These are phyloP conservation scores for Xylaria sp. DNA, from an alignment of 2,329 filamentous ascomycete species.

Conservation along the genomic window DNA sequence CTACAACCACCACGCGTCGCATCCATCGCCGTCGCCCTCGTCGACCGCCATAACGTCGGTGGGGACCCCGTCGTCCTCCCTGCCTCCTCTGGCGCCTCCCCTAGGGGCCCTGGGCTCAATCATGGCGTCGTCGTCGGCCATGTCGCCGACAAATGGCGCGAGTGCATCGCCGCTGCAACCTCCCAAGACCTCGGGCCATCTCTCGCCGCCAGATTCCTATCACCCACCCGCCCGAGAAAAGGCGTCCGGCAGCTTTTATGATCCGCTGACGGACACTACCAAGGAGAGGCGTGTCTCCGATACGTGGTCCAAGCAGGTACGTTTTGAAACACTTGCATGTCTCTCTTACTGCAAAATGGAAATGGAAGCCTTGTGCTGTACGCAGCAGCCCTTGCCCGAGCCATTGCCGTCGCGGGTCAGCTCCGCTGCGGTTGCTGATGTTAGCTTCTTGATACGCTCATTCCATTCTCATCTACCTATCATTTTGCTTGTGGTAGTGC, in stretches of 20 bases:
- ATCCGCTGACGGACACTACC: conserved; percentile 48
- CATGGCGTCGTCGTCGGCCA: conserved; percentile 37
- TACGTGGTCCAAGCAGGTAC: conserved; percentile 39
- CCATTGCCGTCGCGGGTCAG: no score
- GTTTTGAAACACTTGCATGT: conserved; percentile 20
- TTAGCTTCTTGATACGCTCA: no score
- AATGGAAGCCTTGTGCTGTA: no score
- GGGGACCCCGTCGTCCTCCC: conserved; percentile 23
- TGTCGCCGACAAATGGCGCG: conserved; percentile 36
- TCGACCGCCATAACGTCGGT: conserved; percentile 20
- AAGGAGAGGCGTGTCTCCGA: conserved; percentile 43
- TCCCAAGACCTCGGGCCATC: conserved; percentile 34
- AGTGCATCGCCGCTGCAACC: conserved; percentile 40
- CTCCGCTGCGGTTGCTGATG: no score
- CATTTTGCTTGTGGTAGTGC: conserved; percentile 27
- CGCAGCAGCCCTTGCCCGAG: no score
- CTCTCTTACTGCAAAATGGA: conserved; percentile 7
- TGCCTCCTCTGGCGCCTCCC: conserved; percentile 38
- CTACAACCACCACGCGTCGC: conserved; percentile 31
- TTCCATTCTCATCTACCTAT: conserved; percentile 11
- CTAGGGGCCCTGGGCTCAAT: conserved; percentile 37
- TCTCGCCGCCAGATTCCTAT: conserved; percentile 38
- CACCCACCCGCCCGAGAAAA: conserved; percentile 41
- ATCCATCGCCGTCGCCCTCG: conserved; percentile 21
- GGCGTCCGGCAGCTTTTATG: conserved; percentile 47